Evolutionary conservation across 73 alveolate species (phyloP).

Genomic region (Chromera velia): DNA sequence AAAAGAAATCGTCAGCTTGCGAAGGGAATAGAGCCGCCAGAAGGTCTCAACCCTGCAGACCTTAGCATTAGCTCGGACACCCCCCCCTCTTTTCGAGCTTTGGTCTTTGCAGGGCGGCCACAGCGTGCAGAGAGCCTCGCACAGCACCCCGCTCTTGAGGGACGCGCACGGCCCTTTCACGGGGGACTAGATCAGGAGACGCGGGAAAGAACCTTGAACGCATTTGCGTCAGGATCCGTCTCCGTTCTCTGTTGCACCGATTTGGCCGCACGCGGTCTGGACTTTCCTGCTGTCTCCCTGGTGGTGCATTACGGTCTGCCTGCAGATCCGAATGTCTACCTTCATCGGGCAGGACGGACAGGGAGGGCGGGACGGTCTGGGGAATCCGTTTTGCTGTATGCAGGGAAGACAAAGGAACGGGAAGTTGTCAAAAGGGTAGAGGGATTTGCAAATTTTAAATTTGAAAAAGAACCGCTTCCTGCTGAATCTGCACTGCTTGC

Average conservation of each 20-base stretch:
- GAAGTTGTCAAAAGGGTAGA: no score
- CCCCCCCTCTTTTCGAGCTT: no score
- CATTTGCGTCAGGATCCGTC: not conserved
- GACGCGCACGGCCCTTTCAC: not conserved
- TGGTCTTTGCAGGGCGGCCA: no score
- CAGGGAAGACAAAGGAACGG: no score
- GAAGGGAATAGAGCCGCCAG: no score
- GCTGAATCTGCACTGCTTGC: no score
- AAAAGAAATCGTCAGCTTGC: no score
- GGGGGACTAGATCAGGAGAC: not conserved
- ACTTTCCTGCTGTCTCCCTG: constrained; percentile 55
- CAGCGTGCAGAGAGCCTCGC: not conserved
- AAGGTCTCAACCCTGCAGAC: no score
- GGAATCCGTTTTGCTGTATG: constrained; percentile 59
- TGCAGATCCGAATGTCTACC: constrained; percentile 52
- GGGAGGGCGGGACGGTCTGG: constrained; percentile 93
- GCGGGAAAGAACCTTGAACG: not conserved
- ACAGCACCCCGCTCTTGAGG: not conserved
- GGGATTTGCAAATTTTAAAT: no score
- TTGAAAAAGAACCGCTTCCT: no score
- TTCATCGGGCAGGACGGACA: constrained; percentile 90
- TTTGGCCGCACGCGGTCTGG: constrained; percentile 51
- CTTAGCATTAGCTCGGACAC: no score
- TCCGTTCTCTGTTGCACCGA: not conserved
- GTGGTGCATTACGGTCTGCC: constrained; percentile 65